A percentile compares a stretch with the other conserved stretches of the same genome.
phyloP scores from a whole-genome alignment of 352 stramenopile genomes.

The Pythium phragmitis region DNA sequence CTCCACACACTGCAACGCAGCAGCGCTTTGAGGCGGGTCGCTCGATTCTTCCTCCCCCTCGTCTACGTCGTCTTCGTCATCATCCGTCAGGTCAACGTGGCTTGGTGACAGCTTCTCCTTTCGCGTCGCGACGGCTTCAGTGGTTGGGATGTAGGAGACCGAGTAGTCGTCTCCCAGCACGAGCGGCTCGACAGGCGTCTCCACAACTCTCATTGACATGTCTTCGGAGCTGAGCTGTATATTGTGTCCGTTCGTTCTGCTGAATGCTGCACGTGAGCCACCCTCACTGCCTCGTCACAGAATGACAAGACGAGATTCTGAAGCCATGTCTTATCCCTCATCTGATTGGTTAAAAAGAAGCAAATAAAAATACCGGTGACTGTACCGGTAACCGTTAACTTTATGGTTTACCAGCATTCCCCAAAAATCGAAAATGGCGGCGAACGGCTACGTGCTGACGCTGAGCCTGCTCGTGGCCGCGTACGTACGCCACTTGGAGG shows the following conservation, averaged over 20 bases:
- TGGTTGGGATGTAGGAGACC: background rate
- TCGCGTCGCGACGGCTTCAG: background rate
- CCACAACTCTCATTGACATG: conserved; percentile 5
- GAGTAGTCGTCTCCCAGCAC: conserved; percentile 10
- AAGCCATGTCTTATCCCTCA: conserved; percentile 3
- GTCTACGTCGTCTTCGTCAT: conserved; percentile 13
- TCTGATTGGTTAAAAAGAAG: background rate
- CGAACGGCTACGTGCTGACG: conserved; percentile 29
- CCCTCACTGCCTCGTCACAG: conserved; percentile 7
- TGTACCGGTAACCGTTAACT: conserved; percentile 3
- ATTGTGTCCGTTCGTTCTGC: background rate
- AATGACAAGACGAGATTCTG: conserved; percentile 3
- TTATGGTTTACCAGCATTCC: background rate
- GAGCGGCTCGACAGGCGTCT: conserved; percentile 23
- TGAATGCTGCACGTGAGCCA: background rate
- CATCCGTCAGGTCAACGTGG: background rate
- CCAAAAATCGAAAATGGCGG: background rate
- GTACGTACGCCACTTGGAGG: conserved; percentile 30
- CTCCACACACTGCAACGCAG: background rate
- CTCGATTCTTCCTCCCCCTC: background rate
- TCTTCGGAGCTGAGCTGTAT: background rate
- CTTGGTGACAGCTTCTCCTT: background rate
- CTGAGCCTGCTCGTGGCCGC: conserved; percentile 28
- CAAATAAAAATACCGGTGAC: conserved; percentile 2
- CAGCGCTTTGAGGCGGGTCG: background rate